Percentiles rank a stretch among this genome's conserved stretches.
Conservation (phyloP, 2,329 filamentous ascomycete genomes). For the Bipolaris oryzae region DNA sequence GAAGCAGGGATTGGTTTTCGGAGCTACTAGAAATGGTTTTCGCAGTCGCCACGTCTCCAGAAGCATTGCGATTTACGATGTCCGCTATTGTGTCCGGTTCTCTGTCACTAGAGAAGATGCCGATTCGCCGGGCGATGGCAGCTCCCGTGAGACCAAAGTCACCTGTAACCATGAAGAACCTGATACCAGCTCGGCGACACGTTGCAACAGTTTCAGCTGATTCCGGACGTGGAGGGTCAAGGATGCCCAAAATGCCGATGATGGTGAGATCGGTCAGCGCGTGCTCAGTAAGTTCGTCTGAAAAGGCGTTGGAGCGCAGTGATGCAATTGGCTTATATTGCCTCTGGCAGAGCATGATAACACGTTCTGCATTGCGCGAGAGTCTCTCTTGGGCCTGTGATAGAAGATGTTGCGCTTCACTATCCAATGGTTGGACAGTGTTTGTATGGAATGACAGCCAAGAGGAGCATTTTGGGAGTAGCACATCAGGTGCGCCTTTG, state of each 20-base stretch:
- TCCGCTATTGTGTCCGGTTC: not conserved
- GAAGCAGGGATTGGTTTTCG: not conserved
- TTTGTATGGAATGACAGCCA: not conserved
- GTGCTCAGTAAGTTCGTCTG: not conserved
- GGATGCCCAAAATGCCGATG: not conserved
- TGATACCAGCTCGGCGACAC: conserved; percentile 1
- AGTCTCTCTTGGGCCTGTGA: not conserved
- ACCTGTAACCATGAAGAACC: conserved; percentile 1
- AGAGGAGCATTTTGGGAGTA: not conserved
- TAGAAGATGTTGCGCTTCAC: not conserved
- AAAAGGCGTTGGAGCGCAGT: conserved; percentile 1
- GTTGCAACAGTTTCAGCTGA: not conserved
- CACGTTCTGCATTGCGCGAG: conserved; percentile 1
- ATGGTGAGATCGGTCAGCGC: not conserved
- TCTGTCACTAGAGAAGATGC: conserved; percentile 1
- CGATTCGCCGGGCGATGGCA: not conserved
- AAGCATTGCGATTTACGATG: not conserved
- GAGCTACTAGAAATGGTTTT: not conserved
- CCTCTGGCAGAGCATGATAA: conserved; percentile 1
- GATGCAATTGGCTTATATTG: not conserved
- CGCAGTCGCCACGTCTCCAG: not conserved
- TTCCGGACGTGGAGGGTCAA: not conserved
- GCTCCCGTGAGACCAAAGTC: conserved; percentile 1
- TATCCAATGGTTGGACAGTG: not conserved
- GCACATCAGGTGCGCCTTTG: not conserved